Conservation (phyloP, 116 monocot genomes). For the Trichopus zeylanicus region DNA sequence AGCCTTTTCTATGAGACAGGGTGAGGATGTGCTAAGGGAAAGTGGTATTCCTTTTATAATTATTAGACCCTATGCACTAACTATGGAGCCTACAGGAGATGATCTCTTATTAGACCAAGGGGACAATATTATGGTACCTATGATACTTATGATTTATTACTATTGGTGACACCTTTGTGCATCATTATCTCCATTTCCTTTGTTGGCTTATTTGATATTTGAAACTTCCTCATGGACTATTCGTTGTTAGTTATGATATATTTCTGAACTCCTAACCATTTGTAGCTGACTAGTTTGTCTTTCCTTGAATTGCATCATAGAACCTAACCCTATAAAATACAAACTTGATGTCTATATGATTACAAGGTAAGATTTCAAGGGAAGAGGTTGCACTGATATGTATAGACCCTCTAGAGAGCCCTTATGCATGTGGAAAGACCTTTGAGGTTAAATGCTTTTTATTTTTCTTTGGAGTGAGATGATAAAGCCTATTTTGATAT, state of each 20-base stretch:
- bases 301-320: background rate
- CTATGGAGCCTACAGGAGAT: constrained; percentile 91
- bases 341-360: constrained; percentile 11
- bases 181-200: background rate
- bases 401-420: constrained; percentile 72
- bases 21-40: constrained; percentile 84
- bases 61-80: constrained; percentile 88
- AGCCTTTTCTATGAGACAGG: constrained; percentile 22
- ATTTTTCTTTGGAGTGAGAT: no score
- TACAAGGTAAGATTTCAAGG: constrained; percentile 86
- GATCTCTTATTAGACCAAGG: constrained; percentile 96
- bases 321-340: background rate
- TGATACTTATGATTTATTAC: no score
- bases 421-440: constrained; percentile 75
- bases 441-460: constrained; percentile 93
- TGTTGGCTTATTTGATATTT: no score
- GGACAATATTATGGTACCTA: constrained; percentile 97
- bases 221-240: no score
- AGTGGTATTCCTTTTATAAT: constrained; percentile 87
- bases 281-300: no score
- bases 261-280: no score
- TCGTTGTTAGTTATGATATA: no score
- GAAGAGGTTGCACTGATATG: constrained; percentile 88
- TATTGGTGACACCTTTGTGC: background rate
- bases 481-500: no score